Percentiles rank a stretch among this genome's conserved stretches.
Evolutionary conservation across 1,139 yeast species (phyloP).

Genomic region (Nakaseomyces delphensis): DNA sequence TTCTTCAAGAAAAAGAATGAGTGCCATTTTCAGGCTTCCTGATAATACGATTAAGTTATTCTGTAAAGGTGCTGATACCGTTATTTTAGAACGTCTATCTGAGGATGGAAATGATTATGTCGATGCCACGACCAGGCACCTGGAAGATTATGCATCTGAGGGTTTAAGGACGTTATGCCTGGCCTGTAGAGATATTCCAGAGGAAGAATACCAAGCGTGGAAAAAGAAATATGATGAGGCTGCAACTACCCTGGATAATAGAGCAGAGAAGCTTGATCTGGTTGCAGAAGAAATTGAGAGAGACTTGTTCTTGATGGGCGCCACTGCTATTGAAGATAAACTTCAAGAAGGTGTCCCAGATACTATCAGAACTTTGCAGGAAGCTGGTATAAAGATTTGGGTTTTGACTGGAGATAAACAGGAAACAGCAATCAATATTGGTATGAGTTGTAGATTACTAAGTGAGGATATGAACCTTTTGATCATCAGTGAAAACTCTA

Average conservation of each 20-base stretch:
- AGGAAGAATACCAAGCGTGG: conserved; percentile 68
- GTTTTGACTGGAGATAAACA: conserved; percentile 97
- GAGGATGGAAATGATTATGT: conserved; percentile 68
- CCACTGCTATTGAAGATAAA: conserved; percentile 97
- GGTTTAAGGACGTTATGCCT: conserved; percentile 92
- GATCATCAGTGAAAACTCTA: conserved; percentile 77
- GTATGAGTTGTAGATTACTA: conserved; percentile 90
- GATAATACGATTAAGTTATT: conserved; percentile 84
- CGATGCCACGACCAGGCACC: conserved; percentile 71
- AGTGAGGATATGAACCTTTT: conserved; percentile 94
- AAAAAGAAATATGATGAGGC: conserved; percentile 59
- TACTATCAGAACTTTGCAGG: conserved; percentile 86
- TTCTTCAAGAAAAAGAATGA: conserved; percentile 96
- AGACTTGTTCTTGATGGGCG: conserved; percentile 76
- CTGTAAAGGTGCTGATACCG: conserved; percentile 98
- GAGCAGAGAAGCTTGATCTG: conserved; percentile 71
- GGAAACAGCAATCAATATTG: conserved; percentile 98
- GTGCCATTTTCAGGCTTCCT: conserved; percentile 87
- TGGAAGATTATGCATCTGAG: conserved; percentile 94
- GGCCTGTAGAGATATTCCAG: conserved; percentile 74
- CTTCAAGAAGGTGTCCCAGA: conserved; percentile 98
- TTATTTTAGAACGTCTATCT: conserved; percentile 74
- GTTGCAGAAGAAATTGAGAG: conserved; percentile 79
- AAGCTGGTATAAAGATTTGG: conserved; percentile 96
- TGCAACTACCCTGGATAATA: conserved; percentile 66